Conservation (phyloP, 2,329 filamentous ascomycete genomes). For the Neopestalotiopsis clavispora region DNA sequence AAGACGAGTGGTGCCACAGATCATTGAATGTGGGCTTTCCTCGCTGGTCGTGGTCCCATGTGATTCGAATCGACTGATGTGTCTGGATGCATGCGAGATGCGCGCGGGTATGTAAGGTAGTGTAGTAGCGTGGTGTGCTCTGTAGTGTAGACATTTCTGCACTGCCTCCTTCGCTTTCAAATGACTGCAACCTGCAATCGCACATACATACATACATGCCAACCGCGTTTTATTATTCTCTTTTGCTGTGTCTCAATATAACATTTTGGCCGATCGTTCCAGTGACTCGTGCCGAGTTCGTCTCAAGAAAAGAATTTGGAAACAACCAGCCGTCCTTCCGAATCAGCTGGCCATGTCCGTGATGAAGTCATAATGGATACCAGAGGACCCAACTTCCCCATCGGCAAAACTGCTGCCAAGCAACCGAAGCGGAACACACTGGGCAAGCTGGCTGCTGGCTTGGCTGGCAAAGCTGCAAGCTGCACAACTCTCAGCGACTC, state of each 20-base stretch:
- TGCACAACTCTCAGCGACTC: neutral
- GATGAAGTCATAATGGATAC: constrained; percentile 7
- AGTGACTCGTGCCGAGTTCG: constrained; percentile 6
- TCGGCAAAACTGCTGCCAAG: constrained; percentile 2
- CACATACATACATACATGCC: neutral
- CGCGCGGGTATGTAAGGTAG: neutral
- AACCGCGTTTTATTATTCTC: neutral
- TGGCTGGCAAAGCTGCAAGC: no score
- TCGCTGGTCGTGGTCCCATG: neutral
- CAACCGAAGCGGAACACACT: neutral
- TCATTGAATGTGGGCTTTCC: neutral
- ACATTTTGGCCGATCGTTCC: neutral
- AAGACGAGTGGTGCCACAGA: neutral
- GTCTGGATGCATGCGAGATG: neutral
- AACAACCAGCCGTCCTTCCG: constrained; percentile 7
- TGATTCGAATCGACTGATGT: neutral
- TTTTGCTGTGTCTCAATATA: neutral
- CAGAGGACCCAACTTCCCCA: constrained; percentile 1
- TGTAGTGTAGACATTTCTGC: neutral
- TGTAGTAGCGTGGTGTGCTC: neutral
- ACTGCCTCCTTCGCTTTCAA: constrained; percentile 4
- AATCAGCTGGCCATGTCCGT: neutral
- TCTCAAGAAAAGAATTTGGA: neutral
- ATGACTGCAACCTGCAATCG: neutral
- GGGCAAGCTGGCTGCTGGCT: neutral